Conservation (phyloP, 2,329 filamentous ascomycete species). For the Magnaporthales sp. region DNA sequence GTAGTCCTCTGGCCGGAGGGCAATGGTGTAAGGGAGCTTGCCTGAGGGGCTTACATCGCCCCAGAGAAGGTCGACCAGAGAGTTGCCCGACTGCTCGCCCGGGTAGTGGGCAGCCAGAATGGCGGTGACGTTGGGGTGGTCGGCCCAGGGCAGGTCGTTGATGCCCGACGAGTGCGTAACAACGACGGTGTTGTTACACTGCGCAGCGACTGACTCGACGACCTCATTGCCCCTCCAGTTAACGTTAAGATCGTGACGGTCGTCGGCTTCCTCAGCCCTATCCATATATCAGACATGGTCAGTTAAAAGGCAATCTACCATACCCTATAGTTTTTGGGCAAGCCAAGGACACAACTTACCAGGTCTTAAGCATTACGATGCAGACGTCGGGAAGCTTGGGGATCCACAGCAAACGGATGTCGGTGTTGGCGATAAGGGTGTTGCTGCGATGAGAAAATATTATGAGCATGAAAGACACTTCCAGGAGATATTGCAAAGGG, state of each 20-base stretch:
- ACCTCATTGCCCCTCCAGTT: slow-evolving; percentile 48
- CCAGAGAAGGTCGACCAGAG: slow-evolving; percentile 53
- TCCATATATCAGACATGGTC: slow-evolving; percentile 26
- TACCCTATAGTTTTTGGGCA: not conserved
- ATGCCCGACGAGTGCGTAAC: slow-evolving; percentile 54
- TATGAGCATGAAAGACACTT: not conserved
- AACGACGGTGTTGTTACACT: slow-evolving; percentile 42
- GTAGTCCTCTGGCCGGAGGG: slow-evolving; percentile 41
- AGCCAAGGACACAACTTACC: slow-evolving; percentile 18
- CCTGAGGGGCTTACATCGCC: slow-evolving; percentile 51
- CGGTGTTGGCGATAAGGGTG: slow-evolving; percentile 27
- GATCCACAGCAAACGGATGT: slow-evolving; percentile 36
- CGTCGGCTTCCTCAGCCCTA: slow-evolving; percentile 65
- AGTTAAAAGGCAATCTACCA: not conserved
- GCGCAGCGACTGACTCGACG: slow-evolving; percentile 36
- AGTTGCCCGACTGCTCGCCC: slow-evolving; percentile 52
- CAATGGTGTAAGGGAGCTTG: slow-evolving; percentile 61
- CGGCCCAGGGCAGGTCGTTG: slow-evolving; percentile 44
- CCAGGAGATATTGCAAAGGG: not conserved
- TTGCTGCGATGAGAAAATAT: slow-evolving; percentile 16
- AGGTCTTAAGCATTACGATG: slow-evolving; percentile 56
- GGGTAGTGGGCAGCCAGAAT: slow-evolving; percentile 53
- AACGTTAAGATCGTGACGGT: slow-evolving; percentile 56
- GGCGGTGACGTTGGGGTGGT: slow-evolving; percentile 52
- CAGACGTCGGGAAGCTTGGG: slow-evolving; percentile 52